Base-by-base conservation (phyloP, 345 rosid genomes). In the Draba incana region DNA sequence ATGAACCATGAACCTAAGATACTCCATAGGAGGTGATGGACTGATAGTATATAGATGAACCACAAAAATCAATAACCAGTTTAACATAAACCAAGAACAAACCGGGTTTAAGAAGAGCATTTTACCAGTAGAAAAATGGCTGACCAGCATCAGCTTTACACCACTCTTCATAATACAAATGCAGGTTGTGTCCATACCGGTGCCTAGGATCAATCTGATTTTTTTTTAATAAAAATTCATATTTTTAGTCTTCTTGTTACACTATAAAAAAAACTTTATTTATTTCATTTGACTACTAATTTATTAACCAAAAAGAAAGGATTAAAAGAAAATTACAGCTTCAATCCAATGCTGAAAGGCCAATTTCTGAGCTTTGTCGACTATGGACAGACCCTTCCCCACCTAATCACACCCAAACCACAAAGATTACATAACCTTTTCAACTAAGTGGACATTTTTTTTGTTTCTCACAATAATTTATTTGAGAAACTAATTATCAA, bases 301-400 rank as follows among this genome's bases (percentile, higher is more conserved):
- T 35, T 35, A 35, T 35, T 60, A 70, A 50, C 7, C 45, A 41
- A 68, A 44, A 25, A 0, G 4, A 10, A 28, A 68, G n/a, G 43
- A 16, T 35, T 15, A 35, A 2, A 6, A 42, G 46, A 30, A 43
- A 33, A 33, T 73, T 79, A 83, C 86, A 59, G 85, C 85, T 83
- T 83, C 93, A 67, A 92, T 85, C 97, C 98, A 92, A 58, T 92
- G 97, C 75, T 85, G 93, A 69, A 92, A 90, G 23, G 98, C 98
- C 84, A 93, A 51, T 71, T 87, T 87, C 50, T 86, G 94, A 10
- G 95, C 95, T 71, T 88, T 83, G 55, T 70, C 80, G 58, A 84
- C 88, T 57, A 64, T 73, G 27, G 86, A 88, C 53, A 92, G 68
- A 5, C 94, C 92, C 69, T 83, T 80, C 0, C 92, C 92, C 33